phyloP scores from a whole-genome alignment of 768 basidiomycete genomes.

The Xanthoconium stramineum region DNA sequence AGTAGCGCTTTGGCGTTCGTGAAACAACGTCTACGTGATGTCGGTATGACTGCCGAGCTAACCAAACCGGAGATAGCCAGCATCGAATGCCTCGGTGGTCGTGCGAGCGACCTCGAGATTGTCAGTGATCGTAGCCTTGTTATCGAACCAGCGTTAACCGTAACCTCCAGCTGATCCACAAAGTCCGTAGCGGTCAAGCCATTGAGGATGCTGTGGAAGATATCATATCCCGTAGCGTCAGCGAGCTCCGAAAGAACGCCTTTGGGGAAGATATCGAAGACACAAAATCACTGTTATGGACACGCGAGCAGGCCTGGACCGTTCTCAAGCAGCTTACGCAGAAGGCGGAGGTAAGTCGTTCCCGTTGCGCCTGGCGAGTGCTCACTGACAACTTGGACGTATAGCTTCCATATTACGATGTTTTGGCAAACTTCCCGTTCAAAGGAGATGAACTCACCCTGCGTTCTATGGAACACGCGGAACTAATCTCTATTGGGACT shows the following conservation, averaged over 20 bases:
- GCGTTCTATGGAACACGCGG: slow-evolving; percentile 83
- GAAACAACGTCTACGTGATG: slow-evolving; percentile 67
- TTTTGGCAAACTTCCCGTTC: slow-evolving; percentile 82
- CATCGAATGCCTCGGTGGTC: slow-evolving; percentile 80
- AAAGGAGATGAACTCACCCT: slow-evolving; percentile 84
- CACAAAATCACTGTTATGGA: slow-evolving; percentile 79
- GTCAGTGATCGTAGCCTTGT: slow-evolving; percentile 40
- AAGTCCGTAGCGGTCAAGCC: slow-evolving; percentile 68
- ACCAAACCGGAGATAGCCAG: slow-evolving; percentile 51
- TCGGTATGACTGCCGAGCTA: slow-evolving; percentile 50
- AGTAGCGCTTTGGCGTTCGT: slow-evolving; percentile 79
- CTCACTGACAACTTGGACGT: not conserved
- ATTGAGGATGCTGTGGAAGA: slow-evolving; percentile 87
- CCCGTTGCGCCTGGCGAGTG: slow-evolving; percentile 17
- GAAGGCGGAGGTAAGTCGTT: slow-evolving; percentile 51
- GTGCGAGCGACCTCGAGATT: slow-evolving; percentile 84
- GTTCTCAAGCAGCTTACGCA: slow-evolving; percentile 72
- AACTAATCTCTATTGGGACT: slow-evolving; percentile 79
- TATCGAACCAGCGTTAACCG: not conserved
- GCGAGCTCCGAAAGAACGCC: slow-evolving; percentile 84
- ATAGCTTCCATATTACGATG: slow-evolving; percentile 78
- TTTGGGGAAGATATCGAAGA: slow-evolving; percentile 94
- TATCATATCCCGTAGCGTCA: slow-evolving; percentile 73
- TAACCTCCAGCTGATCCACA: slow-evolving; percentile 68
- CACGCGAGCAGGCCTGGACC: slow-evolving; percentile 83